Base-by-base conservation (phyloP, 2,329 filamentous ascomycete genomes). In the Colletotrichum endophyticum region DNA sequence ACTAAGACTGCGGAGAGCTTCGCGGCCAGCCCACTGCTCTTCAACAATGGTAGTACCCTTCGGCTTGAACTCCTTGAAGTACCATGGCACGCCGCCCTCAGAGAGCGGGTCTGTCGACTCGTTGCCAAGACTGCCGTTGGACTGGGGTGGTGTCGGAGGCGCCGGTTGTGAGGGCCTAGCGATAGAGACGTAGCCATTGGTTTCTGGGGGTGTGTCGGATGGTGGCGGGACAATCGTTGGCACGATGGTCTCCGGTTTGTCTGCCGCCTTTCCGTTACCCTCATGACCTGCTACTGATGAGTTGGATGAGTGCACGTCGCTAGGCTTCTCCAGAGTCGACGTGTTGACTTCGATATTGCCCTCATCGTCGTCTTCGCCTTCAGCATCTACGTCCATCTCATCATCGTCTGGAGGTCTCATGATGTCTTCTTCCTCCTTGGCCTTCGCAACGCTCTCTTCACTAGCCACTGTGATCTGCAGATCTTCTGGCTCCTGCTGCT, bases 41-140 rank as follows among this genome's bases (percentile, higher is more conserved):
- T 94, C 94, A 72, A 95, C 88, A 12, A 96, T 91, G 1, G 94
- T 96, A 0, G 95, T 98, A 73, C 96, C 96, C 70, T 92, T 71
- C 2, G 95, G 94, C 68, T 97, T 92, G 82, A 98, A 98, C 11
- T 92, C 90, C 81, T 95, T 91, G 75, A 98, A 91, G 84, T 98
- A 98, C 95, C 96, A 98, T 9, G 95, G 92, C 15, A 98, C 88
- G 39, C 96, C 96, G 74, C 96, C 96, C 66, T 94, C 89, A 4
- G 90, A 90, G 61, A 95, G 87, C 15, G 90, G 87, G 44, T 92
- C 91, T 6, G 81, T 78, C 3, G 88, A 83, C 72, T 86, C 85
- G 56, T 86, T 86, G 61, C 84, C 84, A 16, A 91, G 85, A 78
- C 90, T 92, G 61, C 90, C 90, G 78, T 91, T 92, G 1, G 91